Percentiles rank a stretch among this genome's conserved stretches.
Conservation (phyloP, 208 protist species). For the Crithidia thermophila region DNA sequence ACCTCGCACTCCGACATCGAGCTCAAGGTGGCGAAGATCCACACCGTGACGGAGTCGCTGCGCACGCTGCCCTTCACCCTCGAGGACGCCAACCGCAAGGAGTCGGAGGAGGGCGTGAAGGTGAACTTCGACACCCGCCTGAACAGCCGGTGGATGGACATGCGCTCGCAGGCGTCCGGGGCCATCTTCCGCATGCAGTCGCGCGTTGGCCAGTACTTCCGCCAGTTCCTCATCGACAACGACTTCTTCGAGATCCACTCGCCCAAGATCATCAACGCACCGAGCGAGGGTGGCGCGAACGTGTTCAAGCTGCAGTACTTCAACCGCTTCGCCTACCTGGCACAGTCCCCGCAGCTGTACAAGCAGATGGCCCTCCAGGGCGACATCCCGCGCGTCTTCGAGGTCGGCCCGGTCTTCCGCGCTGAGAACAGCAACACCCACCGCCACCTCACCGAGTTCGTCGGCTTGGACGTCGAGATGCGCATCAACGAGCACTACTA, state of each 20-base stretch:
- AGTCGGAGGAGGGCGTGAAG: slow-evolving; percentile 74
- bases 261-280: slow-evolving; percentile 98
- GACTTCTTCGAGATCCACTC: slow-evolving; percentile 99
- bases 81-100: slow-evolving; percentile 86
- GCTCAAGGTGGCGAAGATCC: slow-evolving; percentile 79
- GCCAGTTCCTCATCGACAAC: slow-evolving; percentile 93
- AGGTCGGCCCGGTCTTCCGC: slow-evolving; percentile 98
- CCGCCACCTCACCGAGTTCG: slow-evolving; percentile 99
- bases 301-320: slow-evolving; percentile 96
- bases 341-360: slow-evolving; percentile 99
- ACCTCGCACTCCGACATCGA: slow-evolving; percentile 83
- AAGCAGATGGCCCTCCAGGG: slow-evolving; percentile 99
- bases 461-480: slow-evolving; percentile 99
- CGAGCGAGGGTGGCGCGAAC: slow-evolving; percentile 96
- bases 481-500: slow-evolving; percentile 99
- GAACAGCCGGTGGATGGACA: slow-evolving; percentile 97
- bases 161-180: slow-evolving; percentile 96
- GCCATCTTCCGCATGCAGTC: slow-evolving; percentile 98
- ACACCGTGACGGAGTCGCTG: slow-evolving; percentile 85
- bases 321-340: slow-evolving; percentile 94
- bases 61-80: slow-evolving; percentile 92
- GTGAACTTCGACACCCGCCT: slow-evolving; percentile 96
- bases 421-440: slow-evolving; percentile 99
- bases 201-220: slow-evolving; percentile 95
- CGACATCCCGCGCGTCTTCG: slow-evolving; percentile 96